These are phyloP conservation scores for Pseudoneurospora amorphoporcata DNA, from an alignment of 495 filamentous ascomycete genomes.

Conservation along the genomic window DNA sequence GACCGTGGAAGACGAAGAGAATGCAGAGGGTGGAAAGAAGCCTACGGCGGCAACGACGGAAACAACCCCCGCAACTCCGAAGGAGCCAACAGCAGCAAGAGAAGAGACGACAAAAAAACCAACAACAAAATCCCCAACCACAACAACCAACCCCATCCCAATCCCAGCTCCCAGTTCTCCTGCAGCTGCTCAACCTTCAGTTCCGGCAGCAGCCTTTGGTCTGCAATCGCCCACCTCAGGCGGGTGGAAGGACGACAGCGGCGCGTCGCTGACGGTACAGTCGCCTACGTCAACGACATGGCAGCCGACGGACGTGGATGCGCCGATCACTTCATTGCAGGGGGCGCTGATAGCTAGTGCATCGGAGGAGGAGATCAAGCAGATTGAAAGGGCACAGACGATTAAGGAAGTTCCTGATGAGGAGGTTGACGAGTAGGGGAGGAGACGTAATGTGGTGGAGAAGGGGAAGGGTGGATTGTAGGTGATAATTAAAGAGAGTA, in stretches of 20 bases:
- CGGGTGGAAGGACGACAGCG: slow-evolving; percentile 18
- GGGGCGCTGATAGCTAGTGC: slow-evolving; percentile 19
- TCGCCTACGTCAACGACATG: slow-evolving; percentile 35
- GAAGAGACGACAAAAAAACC: background rate
- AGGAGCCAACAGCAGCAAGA: background rate
- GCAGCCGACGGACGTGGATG: slow-evolving; percentile 30
- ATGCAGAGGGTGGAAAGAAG: background rate
- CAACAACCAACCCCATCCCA: background rate
- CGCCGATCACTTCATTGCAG: slow-evolving; percentile 22
- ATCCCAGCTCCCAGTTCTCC: background rate
- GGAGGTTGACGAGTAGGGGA: slow-evolving; percentile 15
- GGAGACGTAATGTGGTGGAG: background rate
- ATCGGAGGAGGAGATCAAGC: slow-evolving; percentile 27
- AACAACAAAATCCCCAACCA: background rate
- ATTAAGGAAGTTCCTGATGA: slow-evolving; percentile 26
- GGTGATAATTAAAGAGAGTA: background rate
- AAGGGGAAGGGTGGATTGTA: background rate
- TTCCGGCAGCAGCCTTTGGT: slow-evolving; percentile 1
- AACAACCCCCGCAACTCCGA: background rate
- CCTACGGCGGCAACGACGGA: background rate
- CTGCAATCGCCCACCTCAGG: slow-evolving; percentile 30
- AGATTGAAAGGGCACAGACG: slow-evolving; percentile 27
- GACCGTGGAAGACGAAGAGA: background rate
- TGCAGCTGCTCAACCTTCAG: background rate
- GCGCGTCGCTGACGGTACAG: slow-evolving; percentile 24